phyloP scores from a whole-genome alignment of 1,139 yeast genomes.

The Sugiyamaella paludigena region DNA sequence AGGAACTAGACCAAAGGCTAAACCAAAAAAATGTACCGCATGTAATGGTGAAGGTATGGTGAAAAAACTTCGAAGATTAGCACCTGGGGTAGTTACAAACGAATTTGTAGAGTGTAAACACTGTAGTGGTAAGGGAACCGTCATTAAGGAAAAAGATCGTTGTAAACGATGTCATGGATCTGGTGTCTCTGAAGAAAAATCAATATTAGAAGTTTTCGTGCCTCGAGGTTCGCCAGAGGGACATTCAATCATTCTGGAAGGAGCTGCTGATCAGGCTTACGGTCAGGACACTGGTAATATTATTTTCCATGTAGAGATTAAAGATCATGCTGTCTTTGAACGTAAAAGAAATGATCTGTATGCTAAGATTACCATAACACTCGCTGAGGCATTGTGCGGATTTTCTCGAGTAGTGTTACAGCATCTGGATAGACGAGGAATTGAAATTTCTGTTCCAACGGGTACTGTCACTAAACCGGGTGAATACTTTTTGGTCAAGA shows the following conservation, averaged over 20 bases:
- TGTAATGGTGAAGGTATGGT: conserved; percentile 75
- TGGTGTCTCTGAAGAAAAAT: conserved; percentile 61
- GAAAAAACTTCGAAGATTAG: conserved; percentile 61
- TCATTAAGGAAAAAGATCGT: conserved; percentile 60
- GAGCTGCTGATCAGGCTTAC: conserved; percentile 70
- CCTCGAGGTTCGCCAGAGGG: conserved; percentile 66
- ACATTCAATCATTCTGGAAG: conserved; percentile 57
- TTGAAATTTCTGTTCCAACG: conserved; percentile 58
- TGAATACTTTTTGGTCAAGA: conserved; percentile 59
- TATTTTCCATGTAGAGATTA: conserved; percentile 55
- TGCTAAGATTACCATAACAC: conserved; percentile 57
- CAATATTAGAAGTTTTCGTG: conserved; percentile 74
- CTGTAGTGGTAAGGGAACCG: conserved; percentile 72
- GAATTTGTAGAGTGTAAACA: conserved; percentile 60
- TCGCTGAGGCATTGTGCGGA: conserved; percentile 83
- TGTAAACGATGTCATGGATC: conserved; percentile 77
- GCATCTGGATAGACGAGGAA: conserved; percentile 78
- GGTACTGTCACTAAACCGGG: conserved; percentile 80
- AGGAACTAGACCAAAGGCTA: conserved; percentile 67
- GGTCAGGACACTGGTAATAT: conserved; percentile 81
- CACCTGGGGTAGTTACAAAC: conserved; percentile 73
- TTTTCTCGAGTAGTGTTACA: conserved; percentile 64
- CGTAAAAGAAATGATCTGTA: conserved; percentile 66
- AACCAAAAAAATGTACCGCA: conserved; percentile 52
- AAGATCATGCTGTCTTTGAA: conserved; percentile 45